Percentiles rank a stretch among this genome's conserved stretches.
Conservation (phyloP, 306 rosid genomes). For the Rubus parviflorus region DNA sequence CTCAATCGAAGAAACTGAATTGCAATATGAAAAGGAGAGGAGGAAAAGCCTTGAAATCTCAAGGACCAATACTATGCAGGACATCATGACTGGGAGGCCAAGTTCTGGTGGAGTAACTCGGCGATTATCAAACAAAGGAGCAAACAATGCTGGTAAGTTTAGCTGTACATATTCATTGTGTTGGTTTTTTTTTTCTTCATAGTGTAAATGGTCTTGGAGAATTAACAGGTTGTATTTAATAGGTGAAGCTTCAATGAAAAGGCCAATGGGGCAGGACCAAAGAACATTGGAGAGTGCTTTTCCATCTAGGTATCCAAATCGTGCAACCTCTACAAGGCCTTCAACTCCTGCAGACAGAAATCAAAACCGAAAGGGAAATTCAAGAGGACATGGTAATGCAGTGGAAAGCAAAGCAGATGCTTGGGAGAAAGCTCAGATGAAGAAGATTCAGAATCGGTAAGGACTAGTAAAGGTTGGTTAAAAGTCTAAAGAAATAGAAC, state of each 20-base stretch:
- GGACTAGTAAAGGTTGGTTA: not conserved
- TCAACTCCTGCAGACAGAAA: slow-evolving; percentile 24
- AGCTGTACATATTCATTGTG: not conserved
- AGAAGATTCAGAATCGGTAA: slow-evolving; percentile 54
- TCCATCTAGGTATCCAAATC: slow-evolving; percentile 32
- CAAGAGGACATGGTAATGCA: slow-evolving; percentile 10
- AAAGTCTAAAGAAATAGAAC: not conserved
- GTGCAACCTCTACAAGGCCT: slow-evolving; percentile 29
- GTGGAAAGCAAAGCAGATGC: slow-evolving; percentile 40
- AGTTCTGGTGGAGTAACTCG: slow-evolving; percentile 27
- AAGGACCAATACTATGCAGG: slow-evolving; percentile 31
- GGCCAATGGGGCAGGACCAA: slow-evolving; percentile 32
- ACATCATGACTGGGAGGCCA: slow-evolving; percentile 21
- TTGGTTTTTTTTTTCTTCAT: not conserved
- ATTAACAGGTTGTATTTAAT: slow-evolving; percentile 21
- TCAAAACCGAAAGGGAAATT: slow-evolving; percentile 28
- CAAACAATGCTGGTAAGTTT: slow-evolving; percentile 29
- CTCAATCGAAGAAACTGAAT: slow-evolving; percentile 48
- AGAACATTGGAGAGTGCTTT: slow-evolving; percentile 29
- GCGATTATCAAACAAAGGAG: slow-evolving; percentile 37
- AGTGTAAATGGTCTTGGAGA: not conserved
- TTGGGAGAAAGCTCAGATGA: slow-evolving; percentile 57
- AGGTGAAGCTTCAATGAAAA: slow-evolving; percentile 49
- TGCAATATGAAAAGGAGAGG: slow-evolving; percentile 33
- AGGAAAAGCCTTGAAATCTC: slow-evolving; percentile 31